Evolutionary conservation across 208 protist genomes (phyloP).

Genomic region (Naegleria gruberi): DNA sequence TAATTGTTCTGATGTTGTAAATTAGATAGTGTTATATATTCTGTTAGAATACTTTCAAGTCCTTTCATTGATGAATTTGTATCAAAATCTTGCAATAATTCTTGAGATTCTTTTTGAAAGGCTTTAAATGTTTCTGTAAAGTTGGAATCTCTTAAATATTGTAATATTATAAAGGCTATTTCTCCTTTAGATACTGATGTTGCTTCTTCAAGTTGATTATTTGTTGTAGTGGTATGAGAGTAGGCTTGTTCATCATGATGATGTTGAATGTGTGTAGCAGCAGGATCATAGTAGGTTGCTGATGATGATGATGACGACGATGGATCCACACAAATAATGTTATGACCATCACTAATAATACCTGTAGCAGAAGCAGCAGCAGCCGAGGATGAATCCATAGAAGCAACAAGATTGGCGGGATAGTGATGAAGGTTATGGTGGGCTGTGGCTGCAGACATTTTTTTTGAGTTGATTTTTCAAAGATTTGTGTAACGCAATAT

Average conservation of each 20-base stretch:
- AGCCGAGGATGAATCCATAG: background rate
- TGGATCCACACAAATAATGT: background rate
- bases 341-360: too few species aligned
- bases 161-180: background rate
- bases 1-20: background rate
- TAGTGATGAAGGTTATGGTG: background rate
- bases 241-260: background rate
- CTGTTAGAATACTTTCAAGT: background rate
- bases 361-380: too few species aligned
- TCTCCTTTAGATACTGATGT: background rate
- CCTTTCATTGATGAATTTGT: background rate
- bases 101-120: background rate
- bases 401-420: background rate
- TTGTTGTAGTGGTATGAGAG: too few species aligned
- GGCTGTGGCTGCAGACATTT: background rate
- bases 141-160: background rate
- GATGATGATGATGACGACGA: too few species aligned
- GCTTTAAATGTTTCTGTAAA: background rate
- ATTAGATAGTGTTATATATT: background rate
- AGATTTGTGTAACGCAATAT: background rate
- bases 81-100: background rate
- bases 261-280: background rate
- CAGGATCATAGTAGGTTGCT: background rate
- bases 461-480: background rate
- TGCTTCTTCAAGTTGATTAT: too few species aligned